Evolutionary conservation across 2,329 filamentous ascomycete species (phyloP), one percentile per base, ranked within the genome.

Genomic region (Hypoxylon rubiginosum): DNA sequence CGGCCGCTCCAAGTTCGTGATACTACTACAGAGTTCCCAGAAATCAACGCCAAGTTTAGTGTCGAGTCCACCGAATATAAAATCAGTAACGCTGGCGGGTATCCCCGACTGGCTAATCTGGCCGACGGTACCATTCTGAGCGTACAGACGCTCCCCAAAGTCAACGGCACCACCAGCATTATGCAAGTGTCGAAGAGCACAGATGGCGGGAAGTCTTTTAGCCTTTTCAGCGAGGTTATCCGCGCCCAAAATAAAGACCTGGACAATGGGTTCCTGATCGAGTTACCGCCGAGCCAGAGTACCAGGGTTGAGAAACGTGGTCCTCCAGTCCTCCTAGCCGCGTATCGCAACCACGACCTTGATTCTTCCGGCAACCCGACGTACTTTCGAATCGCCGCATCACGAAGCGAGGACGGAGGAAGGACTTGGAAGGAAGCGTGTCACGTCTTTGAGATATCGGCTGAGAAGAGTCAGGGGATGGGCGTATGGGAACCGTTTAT

Each of bases 401-500:
- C 43, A 11, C 45, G 24, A 2, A 59, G 56, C 43, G 34, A 8
- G 75, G 81, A 64, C 72, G 75, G 32, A 76, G 79, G 64, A 0
- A 69, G 66, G 4, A 72, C 48, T 5, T 82, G 80, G 79, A 48
- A 39, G 11, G 32, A 53, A 17, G 30, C 58, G 5, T 81, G 73
- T 48, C 26, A 43, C 15, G 34, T 58, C 8, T 39, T 19, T 26
- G 30, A 52, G 17, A 9, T 26, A 4, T 36, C 28, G n/a, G 48
- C 48, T 4, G 10, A 32, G 30, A 32, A 53, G 10, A 53, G 32
- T 24, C 6, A 39, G 3, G 30, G 28, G 4, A 21, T 53, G 21
- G 80, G 80, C 0, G 71, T 81, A 34, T 82, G 80, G 80, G 80
- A 82, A 63, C 80, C 80, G 1, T 82, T 81, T 46, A 79, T 81